Evolutionary conservation across 2,329 filamentous ascomycete genomes (phyloP).

Genomic region (Fusarium avenaceum): DNA sequence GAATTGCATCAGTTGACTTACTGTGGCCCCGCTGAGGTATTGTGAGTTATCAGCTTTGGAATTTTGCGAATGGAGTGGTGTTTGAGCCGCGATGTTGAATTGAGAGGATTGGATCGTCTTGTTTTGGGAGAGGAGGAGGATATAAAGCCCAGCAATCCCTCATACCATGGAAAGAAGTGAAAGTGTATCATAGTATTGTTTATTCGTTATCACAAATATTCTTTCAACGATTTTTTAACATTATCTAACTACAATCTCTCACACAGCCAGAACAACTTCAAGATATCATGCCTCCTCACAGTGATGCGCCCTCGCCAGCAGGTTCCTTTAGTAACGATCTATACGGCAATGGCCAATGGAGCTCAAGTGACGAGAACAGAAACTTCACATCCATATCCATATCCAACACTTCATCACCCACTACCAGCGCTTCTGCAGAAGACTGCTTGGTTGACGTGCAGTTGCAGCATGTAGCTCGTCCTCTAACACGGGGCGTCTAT

Average conservation of each 20-base stretch:
- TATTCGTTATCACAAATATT: background rate
- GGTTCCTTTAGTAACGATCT: slow-evolving; percentile 30
- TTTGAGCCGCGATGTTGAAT: slow-evolving; percentile 9
- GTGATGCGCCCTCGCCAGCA: slow-evolving; percentile 42
- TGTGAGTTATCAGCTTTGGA: slow-evolving; percentile 13
- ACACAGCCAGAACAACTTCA: background rate
- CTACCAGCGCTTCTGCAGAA: slow-evolving; percentile 58
- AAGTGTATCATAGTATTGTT: background rate
- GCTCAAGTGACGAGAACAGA: slow-evolving; percentile 34
- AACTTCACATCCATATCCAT: slow-evolving; percentile 47
- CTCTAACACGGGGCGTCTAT: slow-evolving; percentile 71
- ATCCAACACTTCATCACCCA: slow-evolving; percentile 55
- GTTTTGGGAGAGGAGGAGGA: too few relatives aligned
- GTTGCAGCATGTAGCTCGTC: slow-evolving; percentile 50
- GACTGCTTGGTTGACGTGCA: slow-evolving; percentile 54
- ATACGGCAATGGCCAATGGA: slow-evolving; percentile 53
- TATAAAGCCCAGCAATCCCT: slow-evolving; percentile 16
- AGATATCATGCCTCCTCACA: slow-evolving; percentile 42
- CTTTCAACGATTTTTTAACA: background rate
- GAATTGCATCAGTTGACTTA: slow-evolving; percentile 35
- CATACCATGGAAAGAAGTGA: background rate
- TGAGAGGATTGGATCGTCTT: background rate
- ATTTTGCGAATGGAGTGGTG: slow-evolving; percentile 4
- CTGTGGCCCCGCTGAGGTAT: slow-evolving; percentile 23
- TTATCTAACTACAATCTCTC: background rate